These are phyloP conservation scores for Suhomyces ambrosiae DNA, from an alignment of 1,139 yeast species.

Conservation along the genomic window DNA sequence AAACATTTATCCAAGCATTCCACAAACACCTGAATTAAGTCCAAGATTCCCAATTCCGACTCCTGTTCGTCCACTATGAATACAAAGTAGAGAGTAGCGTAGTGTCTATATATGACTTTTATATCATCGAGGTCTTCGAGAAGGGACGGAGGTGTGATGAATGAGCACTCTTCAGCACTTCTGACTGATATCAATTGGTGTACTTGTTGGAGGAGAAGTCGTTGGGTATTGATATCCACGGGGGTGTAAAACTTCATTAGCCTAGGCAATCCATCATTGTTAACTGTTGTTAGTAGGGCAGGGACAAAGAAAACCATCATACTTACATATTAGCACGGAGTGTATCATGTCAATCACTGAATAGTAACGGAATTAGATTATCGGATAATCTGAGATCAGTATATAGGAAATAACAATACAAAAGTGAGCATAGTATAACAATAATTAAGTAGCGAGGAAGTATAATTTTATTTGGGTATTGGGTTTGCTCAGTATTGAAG, in stretches of 20 bases:
- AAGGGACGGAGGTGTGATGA: conserved; percentile 77
- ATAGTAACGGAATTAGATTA: background rate
- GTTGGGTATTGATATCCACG: conserved; percentile 76
- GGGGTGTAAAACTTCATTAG: conserved; percentile 91
- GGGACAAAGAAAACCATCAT: background rate
- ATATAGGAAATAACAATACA: background rate
- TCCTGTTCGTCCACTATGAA: conserved; percentile 96
- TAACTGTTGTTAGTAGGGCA: conserved; percentile 50
- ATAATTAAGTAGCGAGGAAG: too few relatives aligned
- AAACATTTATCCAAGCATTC: conserved; percentile 93
- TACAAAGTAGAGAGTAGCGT: conserved; percentile 92
- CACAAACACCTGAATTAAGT: conserved; percentile 93
- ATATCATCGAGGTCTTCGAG: conserved; percentile 75
- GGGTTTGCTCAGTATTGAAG: too few relatives aligned
- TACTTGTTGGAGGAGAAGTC: conserved; percentile 72
- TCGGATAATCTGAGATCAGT: background rate
- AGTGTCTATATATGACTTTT: conserved; percentile 89
- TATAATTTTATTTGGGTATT: too few relatives aligned
- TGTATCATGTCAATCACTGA: conserved; percentile 62
- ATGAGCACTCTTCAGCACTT: conserved; percentile 73
- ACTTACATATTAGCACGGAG: conserved; percentile 83
- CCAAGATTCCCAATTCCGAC: conserved; percentile 89
- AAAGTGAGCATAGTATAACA: too few relatives aligned
- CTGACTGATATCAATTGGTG: conserved; percentile 70
- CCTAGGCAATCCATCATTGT: conserved; percentile 91